Evolutionary conservation across 164 flowering plant species (phyloP), one percentile per base, ranked within the genome.

Genomic region (Paratinospora sagittata): DNA sequence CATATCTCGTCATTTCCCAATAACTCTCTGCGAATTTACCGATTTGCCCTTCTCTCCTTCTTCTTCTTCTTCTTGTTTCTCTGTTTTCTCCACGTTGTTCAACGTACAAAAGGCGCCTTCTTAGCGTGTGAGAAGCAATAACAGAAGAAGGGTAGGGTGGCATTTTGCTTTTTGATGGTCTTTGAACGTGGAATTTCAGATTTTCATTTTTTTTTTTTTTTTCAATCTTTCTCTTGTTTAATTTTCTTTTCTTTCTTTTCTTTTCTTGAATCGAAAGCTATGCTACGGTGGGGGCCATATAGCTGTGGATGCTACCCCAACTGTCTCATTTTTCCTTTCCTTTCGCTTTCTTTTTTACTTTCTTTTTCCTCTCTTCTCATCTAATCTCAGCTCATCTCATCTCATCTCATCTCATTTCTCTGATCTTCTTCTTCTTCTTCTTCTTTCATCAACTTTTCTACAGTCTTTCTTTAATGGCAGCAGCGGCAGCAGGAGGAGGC

Each of bases 261-360:
- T 77, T 81, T 78, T 75, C 84, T 76, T 79, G 73, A 65, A 62
- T 67, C 63, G 55, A 72, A 84, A 84, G 78, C 71, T 66, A 14
- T 14, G 70, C 24, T 75, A 47, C 34, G 14, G 67, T 45, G 78
- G 82, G 78, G 55, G 33, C 55, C 69, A n/a, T n/a, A 65, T 34
- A 64, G 78, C 81, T 68, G 61, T 58, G 73, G 66, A 61, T 41
- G 37, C 73, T 36, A n/a, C 66, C 73, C 74, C 78, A 80, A 77
- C 75, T 79, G 82, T 78, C 84, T 72, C 71, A 65, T n/a, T 58
- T 24, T 9, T 24, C n/a, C 21, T 23, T 55, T n/a, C 24, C 61
- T n/a, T 19, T 55, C 61, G 14, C 10, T 39, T 34, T n/a, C n/a
- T 72, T 55, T 58, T n/a, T 30, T 47, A 63, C 63, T 66, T 49